Evolutionary conservation across 2,329 filamentous ascomycete species (phyloP).

Genomic region (Botryotinia convoluta): DNA sequence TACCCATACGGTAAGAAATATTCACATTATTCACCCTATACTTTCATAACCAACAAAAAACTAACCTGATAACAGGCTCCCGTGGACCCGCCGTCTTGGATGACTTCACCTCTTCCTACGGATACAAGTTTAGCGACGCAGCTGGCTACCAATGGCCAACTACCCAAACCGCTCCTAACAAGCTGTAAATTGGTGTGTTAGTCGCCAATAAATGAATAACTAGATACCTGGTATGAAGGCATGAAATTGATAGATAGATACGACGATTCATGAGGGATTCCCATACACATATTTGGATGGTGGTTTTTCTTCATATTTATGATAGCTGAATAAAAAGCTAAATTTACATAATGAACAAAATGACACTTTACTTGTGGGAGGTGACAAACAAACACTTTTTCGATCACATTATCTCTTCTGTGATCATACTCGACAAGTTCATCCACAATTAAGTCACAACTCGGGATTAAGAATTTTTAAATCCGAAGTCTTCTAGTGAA

Average conservation of each 20-base stretch:
- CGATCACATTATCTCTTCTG: neutral
- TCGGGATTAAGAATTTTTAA: neutral
- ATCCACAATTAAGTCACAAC: neutral
- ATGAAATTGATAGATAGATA: conserved; percentile 16
- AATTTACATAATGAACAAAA: neutral
- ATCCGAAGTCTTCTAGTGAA: neutral
- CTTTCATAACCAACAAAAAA: neutral
- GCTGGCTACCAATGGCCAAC: conserved; percentile 95
- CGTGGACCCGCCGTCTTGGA: conserved; percentile 94
- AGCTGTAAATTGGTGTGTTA: conserved; percentile 62
- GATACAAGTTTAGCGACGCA: conserved; percentile 96
- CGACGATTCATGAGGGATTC: conserved; percentile 8
- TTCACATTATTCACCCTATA: neutral
- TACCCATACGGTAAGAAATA: conserved; percentile 86
- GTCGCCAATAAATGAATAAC: neutral
- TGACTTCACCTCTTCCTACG: conserved; percentile 96
- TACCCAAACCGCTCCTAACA: conserved; percentile 70
- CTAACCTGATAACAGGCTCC: conserved; percentile 61
- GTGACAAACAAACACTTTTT: neutral
- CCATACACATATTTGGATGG: conserved; percentile 1
- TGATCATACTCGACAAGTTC: neutral
- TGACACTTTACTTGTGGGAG: neutral
- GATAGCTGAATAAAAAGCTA: conserved; percentile 13
- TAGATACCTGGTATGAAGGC: conserved; percentile 10
- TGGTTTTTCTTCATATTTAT: neutral